Base-by-base conservation (phyloP, 768 basidiomycete species). In the Lyophyllum decastes region DNA sequence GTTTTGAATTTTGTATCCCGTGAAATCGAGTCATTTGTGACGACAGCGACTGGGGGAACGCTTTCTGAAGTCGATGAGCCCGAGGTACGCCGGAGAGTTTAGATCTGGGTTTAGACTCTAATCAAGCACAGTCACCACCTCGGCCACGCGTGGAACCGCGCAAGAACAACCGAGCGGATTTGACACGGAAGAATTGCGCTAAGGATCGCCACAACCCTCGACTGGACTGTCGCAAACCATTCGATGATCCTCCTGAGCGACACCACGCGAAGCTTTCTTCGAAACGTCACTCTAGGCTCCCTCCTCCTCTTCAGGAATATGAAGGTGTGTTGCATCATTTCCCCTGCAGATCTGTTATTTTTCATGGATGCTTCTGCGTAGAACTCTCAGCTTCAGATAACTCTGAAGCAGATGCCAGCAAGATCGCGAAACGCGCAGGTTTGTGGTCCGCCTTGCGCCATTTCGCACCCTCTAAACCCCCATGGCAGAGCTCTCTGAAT, bases 1-100 rank as follows among this genome's bases (percentile, higher is more conserved):
- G 86, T 92, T 4, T 78, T 91, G 61, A 80, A 73, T 68, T 90
- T 86, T 67, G 82, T 93, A 4, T 83, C 89, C 11, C 78, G 83
- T 49, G 90, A 93, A 68, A 66, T 92, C 35, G 84, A 84, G 46
- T 84, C 85, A 11, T 92, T 93, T 68, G 78, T 92, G 24, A 72
- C 80, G 19, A 87, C 76, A 64, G 90, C 90, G 48, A 83, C 86
- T 9, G 86, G 85, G 5, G 71, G 73, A 8, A 57, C 70, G 0
- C 57, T 68, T 30, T 49, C 63, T 9, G 65, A 65, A 4, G 43
- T 52, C 16, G 54, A 60, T 8, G 60, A 55, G 26, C 43, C 35
- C n/a, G 61, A 55, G 57, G 61, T 55, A 26, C 35, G 35, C 24
- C 17, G 11, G 19, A 34, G 22, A 19, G 27, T 44, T 17, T 35